Percentiles rank a stretch among this genome's conserved stretches.
These are phyloP conservation scores for Fusarium goolgardi DNA, from an alignment of 2,329 filamentous ascomycete genomes.

Conservation along the genomic window DNA sequence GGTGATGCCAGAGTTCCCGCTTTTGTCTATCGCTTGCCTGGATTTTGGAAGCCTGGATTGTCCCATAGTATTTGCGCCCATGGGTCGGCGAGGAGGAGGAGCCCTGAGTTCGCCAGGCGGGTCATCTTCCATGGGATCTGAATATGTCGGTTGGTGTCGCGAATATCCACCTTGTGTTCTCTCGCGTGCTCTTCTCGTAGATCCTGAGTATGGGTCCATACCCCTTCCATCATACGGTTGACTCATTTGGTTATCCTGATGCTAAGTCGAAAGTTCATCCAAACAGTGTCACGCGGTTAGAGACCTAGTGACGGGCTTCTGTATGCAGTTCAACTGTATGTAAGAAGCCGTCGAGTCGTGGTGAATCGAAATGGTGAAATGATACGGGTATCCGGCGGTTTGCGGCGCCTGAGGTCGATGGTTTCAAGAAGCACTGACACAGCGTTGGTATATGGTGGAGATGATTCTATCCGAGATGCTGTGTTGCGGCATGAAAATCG, in stretches of 20 bases:
- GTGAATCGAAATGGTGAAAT: conserved; percentile 25
- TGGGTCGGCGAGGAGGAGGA: conserved; percentile 47
- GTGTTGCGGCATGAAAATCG: conserved; percentile 45
- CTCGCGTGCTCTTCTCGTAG: conserved; percentile 67
- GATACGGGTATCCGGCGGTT: conserved; percentile 34
- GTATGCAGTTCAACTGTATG: conserved; percentile 42
- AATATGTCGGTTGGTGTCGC: conserved; percentile 40
- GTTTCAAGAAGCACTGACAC: conserved; percentile 27
- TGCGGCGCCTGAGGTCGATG: conserved; percentile 20
- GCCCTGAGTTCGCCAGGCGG: conserved; percentile 42
- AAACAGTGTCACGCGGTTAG: conserved; percentile 31
- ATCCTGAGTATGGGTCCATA: conserved; percentile 63
- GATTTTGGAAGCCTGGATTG: conserved; percentile 36
- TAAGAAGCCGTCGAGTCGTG: conserved; percentile 37
- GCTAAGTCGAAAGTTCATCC: conserved; percentile 38
- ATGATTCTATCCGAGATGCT: conserved; percentile 40
- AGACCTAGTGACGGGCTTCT: conserved; percentile 25
- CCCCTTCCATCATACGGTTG: conserved; percentile 64
- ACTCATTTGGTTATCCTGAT: conserved; percentile 62
- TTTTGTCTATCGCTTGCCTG: conserved; percentile 39
- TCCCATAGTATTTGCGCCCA: conserved; percentile 33
- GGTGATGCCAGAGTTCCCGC: conserved; percentile 50
- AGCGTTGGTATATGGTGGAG: conserved; percentile 41
- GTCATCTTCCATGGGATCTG: conserved; percentile 47
- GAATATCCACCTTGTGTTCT: conserved; percentile 58